A percentile compares a stretch with the other conserved stretches of the same genome.
These are phyloP conservation scores for Coffea eugenioides DNA, from an alignment of 257 asterid species.

Conservation along the genomic window DNA sequence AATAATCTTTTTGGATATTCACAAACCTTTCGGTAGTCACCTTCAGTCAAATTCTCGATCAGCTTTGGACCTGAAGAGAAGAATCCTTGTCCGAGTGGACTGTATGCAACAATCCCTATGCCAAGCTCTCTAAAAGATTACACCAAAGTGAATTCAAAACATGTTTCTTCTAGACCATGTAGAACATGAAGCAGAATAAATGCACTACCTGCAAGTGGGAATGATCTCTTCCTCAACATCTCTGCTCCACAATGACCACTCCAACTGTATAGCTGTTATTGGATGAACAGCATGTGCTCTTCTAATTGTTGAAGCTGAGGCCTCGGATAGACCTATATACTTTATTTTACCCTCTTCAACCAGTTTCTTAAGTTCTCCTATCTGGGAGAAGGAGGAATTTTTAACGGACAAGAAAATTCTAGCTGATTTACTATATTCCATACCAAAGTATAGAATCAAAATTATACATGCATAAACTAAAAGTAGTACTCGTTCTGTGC, in stretches of 20 bases:
- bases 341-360: slow-evolving; percentile 77
- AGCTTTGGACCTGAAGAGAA: slow-evolving; percentile 42
- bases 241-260: slow-evolving; percentile 35
- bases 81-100: slow-evolving; percentile 59
- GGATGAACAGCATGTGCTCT: slow-evolving; percentile 42
- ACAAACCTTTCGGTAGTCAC: slow-evolving; percentile 42
- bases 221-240: slow-evolving; percentile 35
- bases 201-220: slow-evolving; percentile 32
- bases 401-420: not conserved
- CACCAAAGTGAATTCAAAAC: not conserved
- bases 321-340: slow-evolving; percentile 57
- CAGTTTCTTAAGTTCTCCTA: slow-evolving; percentile 73
- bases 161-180: not conserved
- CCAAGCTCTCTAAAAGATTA: slow-evolving; percentile 22
- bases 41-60: slow-evolving; percentile 29
- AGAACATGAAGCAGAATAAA: not conserved
- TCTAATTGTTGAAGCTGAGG: slow-evolving; percentile 36
- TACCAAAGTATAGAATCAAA: not conserved
- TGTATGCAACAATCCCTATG: slow-evolving; percentile 29
- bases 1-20: not conserved
- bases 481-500: not conserved
- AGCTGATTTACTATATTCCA: not conserved
- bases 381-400: slow-evolving; percentile 32
- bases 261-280: slow-evolving; percentile 33
- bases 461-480: not conserved